A percentile compares a stretch with the other conserved stretches of the same genome.
Conservation (phyloP, 2,329 filamentous ascomycete species). For the Aspergillus hiratsukae region DNA sequence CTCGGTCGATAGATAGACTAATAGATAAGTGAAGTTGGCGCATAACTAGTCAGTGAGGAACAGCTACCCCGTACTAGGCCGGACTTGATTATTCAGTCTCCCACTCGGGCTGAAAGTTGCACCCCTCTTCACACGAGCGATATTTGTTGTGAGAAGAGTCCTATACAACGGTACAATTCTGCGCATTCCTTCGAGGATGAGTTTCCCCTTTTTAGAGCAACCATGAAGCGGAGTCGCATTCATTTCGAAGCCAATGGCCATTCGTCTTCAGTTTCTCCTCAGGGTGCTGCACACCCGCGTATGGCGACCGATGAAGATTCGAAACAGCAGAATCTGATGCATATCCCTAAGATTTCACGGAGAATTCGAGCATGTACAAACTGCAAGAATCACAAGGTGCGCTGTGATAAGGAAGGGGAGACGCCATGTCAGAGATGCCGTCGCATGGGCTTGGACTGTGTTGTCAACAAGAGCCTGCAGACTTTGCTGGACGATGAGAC, state of each 20-base stretch:
- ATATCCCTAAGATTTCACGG: conserved; percentile 41
- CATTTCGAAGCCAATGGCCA: conserved; percentile 37
- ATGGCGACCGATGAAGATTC: conserved; percentile 25
- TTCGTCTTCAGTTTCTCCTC: conserved; percentile 30
- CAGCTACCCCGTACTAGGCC: background rate
- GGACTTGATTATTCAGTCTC: background rate
- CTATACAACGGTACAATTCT: conserved; percentile 9
- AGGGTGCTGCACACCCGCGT: conserved; percentile 15
- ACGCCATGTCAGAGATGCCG: conserved; percentile 48
- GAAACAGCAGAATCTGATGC: conserved; percentile 16
- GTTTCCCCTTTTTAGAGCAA: conserved; percentile 9
- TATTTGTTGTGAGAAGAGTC: background rate
- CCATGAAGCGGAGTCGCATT: conserved; percentile 39
- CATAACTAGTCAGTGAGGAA: background rate
- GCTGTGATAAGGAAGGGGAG: conserved; percentile 51
- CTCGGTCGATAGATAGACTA: background rate
- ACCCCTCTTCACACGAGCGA: background rate
- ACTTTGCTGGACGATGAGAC: conserved; percentile 48
- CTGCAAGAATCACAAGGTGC: conserved; percentile 53
- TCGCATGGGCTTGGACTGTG: conserved; percentile 47
- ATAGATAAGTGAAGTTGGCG: background rate
- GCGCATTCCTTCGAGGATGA: conserved; percentile 21
- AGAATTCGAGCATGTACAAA: conserved; percentile 49
- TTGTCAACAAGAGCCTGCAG: conserved; percentile 50
- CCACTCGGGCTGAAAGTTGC: background rate